Conservation (phyloP, 257 asterid species). For the Lantana camara region DNA sequence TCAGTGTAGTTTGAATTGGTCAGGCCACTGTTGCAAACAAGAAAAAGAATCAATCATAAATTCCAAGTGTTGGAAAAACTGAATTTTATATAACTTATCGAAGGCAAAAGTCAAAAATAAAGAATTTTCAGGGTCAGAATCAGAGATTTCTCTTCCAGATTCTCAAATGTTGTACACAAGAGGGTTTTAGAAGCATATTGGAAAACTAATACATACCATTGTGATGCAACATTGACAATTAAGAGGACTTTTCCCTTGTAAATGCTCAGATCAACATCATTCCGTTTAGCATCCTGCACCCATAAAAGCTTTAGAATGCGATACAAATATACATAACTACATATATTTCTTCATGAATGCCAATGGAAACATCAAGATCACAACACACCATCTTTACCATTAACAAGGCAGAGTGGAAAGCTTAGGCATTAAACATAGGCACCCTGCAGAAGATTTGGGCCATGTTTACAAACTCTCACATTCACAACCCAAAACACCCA, state of each 20-base stretch:
- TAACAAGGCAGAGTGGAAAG: neutral
- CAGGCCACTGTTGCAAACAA: conserved; percentile 69
- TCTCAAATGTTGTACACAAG: neutral
- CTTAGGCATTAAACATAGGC: neutral
- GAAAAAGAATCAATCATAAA: neutral
- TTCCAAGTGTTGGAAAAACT: neutral
- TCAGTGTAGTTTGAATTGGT: conserved; percentile 82
- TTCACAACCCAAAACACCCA: too few relatives aligned
- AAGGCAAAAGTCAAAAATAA: neutral
- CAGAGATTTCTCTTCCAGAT: neutral
- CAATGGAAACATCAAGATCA: neutral
- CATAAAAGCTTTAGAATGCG: neutral
- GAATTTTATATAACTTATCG: too few relatives aligned
- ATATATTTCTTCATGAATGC: neutral
- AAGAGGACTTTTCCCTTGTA: conserved; percentile 69
- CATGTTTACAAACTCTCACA: neutral
- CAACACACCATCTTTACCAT: too few relatives aligned
- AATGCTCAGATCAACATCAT: conserved; percentile 44
- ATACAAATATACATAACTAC: neutral
- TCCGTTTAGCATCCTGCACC: conserved; percentile 59
- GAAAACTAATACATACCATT: conserved; percentile 48
- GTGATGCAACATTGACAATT: conserved; percentile 74
- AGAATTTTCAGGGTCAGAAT: neutral
- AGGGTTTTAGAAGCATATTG: too few relatives aligned
- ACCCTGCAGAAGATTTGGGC: neutral